phyloP scores from a whole-genome alignment of 2,329 filamentous ascomycete species.

The Metarhizium humberi region DNA sequence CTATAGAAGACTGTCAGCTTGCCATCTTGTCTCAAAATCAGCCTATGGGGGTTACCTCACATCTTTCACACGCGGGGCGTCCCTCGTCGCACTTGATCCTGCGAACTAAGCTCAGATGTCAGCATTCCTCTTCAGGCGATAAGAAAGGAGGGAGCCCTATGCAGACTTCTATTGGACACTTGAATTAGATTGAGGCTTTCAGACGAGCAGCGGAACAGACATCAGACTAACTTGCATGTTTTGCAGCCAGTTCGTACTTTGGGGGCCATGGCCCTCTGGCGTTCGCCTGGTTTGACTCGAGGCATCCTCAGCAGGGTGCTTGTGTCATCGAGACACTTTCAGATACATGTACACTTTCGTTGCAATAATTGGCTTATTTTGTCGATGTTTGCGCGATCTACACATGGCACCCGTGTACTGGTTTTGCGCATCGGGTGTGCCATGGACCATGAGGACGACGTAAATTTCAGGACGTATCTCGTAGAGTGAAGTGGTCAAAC shows the following conservation, averaged over 20 bases:
- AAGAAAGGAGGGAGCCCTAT: not conserved
- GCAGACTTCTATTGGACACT: not conserved
- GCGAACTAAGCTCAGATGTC: constrained; percentile 4
- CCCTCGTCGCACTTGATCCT: constrained; percentile 7
- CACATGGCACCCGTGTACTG: not conserved
- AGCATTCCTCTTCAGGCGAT: not conserved
- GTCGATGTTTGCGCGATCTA: not conserved
- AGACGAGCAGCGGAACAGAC: not conserved
- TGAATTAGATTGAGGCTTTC: not conserved
- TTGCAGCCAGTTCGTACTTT: constrained; percentile 7
- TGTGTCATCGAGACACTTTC: not conserved
- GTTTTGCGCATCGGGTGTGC: not conserved
- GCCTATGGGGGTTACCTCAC: not conserved
- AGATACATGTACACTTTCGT: not conserved
- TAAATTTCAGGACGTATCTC: not conserved
- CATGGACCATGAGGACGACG: not conserved
- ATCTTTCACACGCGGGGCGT: constrained; percentile 5
- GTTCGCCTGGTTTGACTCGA: constrained; percentile 6
- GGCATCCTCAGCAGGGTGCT: constrained; percentile 1
- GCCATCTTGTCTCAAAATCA: not conserved
- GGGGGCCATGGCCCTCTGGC: constrained; percentile 5
- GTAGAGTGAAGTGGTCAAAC: not conserved
- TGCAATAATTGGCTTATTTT: not conserved
- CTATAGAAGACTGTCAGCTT: not conserved
- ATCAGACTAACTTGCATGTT: constrained; percentile 7